These are phyloP conservation scores for Strigomonas galati DNA, from an alignment of 208 protist species.

Conservation along the genomic window DNA sequence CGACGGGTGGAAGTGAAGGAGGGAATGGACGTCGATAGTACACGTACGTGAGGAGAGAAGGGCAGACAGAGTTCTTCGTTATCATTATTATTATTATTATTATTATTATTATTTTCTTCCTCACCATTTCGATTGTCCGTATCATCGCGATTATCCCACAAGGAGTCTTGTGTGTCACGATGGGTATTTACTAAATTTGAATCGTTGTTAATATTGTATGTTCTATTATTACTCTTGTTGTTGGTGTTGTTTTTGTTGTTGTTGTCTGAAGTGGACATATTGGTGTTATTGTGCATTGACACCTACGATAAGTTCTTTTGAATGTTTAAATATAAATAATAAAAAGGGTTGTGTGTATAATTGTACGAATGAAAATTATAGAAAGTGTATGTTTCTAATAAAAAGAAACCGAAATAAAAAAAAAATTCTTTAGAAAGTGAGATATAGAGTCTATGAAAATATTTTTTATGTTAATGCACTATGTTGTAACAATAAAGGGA, in stretches of 20 bases:
- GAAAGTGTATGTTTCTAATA: too few species aligned
- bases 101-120: neutral
- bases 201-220: neutral
- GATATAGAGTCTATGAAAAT: neutral
- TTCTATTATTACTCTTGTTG: neutral
- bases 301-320: too few species aligned
- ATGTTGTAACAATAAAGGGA: too few species aligned
- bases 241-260: neutral
- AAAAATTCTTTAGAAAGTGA: conserved; percentile 16
- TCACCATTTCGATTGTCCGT: neutral
- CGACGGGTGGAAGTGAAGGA: too few species aligned
- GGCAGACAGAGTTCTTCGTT: neutral
- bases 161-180: neutral
- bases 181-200: neutral
- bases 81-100: neutral
- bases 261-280: neutral
- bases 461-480: too few species aligned
- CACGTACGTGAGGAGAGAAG: neutral
- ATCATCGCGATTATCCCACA: too few species aligned
- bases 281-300: too few species aligned
- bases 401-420: conserved; percentile 6
- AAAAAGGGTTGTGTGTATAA: too few species aligned
- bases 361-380: too few species aligned
- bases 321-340: too few species aligned
- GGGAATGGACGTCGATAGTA: neutral